Base-by-base conservation (phyloP, 495 filamentous ascomycete species). In the Pyronema omphalodes region DNA sequence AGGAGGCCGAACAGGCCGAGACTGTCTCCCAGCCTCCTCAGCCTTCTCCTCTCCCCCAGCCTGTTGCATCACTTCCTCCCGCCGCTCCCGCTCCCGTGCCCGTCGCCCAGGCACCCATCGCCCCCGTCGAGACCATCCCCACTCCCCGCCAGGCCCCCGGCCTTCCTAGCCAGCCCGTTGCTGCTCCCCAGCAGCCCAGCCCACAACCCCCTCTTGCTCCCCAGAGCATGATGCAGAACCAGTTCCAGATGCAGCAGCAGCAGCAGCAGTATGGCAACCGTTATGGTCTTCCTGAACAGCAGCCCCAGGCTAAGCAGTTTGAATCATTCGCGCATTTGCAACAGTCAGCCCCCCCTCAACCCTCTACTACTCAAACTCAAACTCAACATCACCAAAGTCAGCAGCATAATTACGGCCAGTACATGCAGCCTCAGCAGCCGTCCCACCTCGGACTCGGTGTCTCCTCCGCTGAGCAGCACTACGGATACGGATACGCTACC, bases 1-100 rank as follows among this genome's bases (percentile, higher is more conserved):
- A 99, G 67, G 87, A 96, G 62, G 86, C 93, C 60, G 77, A 89
- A 51, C 88, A 94, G 68, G 86, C 94, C 60, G 93, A 95, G 70
- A 95, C 91, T 55, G 80, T 91, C 58, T 80, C 87, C 61, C 89
- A 95, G 64, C 91, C 91, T 54, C 89, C 89, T 39, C 84, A 91
- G 59, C 86, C 93, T 63, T 95, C 93, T 3, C 91, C 93, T 9
- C 79, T 88, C 55, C 79, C 88, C n/a, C 77, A 81, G 35, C 93
- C 91, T 52, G 76, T 88, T 62, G 83, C 93, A 55, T 81, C 91
- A n/a, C 72, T 95, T 23, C 88, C 93, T 58, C 93, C 91, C 34
- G 79, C 79, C 9, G 61, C 68, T 33, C 74, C 76, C 55, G 64
- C 74, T 15, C 58, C 58, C 18, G 14, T 55, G 35, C 56, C 55